Percentiles rank a stretch among this genome's conserved stretches.
Evolutionary conservation across 2,329 filamentous ascomycete species (phyloP).

Genomic region (Coniella vitis): DNA sequence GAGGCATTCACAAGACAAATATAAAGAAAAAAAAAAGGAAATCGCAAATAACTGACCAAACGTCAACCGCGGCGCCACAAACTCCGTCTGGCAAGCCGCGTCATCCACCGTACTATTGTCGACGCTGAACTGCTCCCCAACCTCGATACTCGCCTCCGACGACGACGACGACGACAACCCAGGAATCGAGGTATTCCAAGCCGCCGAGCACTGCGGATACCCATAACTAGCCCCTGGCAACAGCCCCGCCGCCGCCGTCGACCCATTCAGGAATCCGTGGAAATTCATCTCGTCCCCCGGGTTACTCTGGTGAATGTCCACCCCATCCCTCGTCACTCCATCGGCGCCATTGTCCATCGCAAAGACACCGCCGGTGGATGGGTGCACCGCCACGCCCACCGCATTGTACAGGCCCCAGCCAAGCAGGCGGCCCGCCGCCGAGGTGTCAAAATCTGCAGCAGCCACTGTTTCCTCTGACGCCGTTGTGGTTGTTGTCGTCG

Average conservation of each 20-base stretch:
- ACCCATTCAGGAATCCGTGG: conserved; percentile 41
- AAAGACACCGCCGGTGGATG: conserved; percentile 43
- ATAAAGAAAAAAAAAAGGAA: too few relatives aligned
- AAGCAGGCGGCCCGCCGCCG: conserved; percentile 39
- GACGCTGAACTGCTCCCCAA: conserved; percentile 44
- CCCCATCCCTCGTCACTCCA: conserved; percentile 47
- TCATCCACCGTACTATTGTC: conserved; percentile 31
- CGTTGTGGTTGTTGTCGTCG: too few relatives aligned
- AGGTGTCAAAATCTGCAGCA: conserved; percentile 34
- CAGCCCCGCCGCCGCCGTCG: conserved; percentile 28
- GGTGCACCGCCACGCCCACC: conserved; percentile 62
- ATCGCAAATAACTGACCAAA: conserved; percentile 22
- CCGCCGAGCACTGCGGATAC: conserved; percentile 46
- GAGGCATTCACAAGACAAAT: too few relatives aligned
- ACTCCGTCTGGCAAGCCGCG: conserved; percentile 35
- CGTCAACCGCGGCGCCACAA: conserved; percentile 46
- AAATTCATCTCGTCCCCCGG: conserved; percentile 71
- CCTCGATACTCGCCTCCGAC: conserved; percentile 32
- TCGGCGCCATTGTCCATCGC: conserved; percentile 67
- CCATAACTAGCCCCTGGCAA: conserved; percentile 36
- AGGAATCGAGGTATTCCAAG: conserved; percentile 51
- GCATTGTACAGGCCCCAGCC: conserved; percentile 70
- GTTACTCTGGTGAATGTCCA: conserved; percentile 61
- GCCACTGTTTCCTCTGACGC: too few relatives aligned
- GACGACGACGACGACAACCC: too few relatives aligned